Evolutionary conservation across 345 rosid genomes (phyloP).

Genomic region (Capsella bursapastoris): DNA sequence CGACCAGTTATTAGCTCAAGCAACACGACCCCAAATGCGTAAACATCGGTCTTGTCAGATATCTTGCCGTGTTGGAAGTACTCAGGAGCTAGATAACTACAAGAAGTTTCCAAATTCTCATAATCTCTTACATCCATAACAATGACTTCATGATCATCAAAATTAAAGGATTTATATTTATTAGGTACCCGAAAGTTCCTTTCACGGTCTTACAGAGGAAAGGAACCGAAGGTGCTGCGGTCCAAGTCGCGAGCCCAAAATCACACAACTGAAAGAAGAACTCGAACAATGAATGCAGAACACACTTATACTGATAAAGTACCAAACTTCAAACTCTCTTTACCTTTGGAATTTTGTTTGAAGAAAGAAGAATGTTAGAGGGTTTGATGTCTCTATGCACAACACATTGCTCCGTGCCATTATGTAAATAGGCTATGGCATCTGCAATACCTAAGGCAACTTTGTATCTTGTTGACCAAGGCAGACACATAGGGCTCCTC

Average conservation of each 20-base stretch:
- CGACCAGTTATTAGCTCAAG: conserved; percentile 86
- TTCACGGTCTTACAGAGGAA: conserved; percentile 97
- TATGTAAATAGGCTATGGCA: conserved; percentile 78
- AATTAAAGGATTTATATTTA: not conserved
- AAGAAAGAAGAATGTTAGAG: conserved; percentile 89
- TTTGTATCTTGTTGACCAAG: conserved; percentile 83
- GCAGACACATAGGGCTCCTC: conserved; percentile 50
- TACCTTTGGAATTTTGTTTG: conserved; percentile 83
- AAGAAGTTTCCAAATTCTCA: conserved; percentile 8
- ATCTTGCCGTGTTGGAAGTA: conserved; percentile 98
- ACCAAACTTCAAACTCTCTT: not conserved
- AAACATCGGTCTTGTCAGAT: conserved; percentile 91
- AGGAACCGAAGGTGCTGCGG: conserved; percentile 85
- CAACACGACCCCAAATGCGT: conserved; percentile 92
- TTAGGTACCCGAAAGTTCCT: conserved; percentile 90
- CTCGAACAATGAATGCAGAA: not conserved
- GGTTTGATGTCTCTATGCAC: conserved; percentile 97
- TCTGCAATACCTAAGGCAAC: conserved; percentile 84
- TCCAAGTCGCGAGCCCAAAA: conserved; percentile 96
- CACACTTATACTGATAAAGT: not conserved
- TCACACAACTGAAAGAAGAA: conserved; percentile 73
- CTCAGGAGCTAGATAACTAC: conserved; percentile 93
- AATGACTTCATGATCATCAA: conserved; percentile 35
- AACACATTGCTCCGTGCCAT: conserved; percentile 85
- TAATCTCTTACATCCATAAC: not conserved